Evolutionary conservation across 169 alveolate genomes (phyloP).

Genomic region (Perkinsus marinus): DNA sequence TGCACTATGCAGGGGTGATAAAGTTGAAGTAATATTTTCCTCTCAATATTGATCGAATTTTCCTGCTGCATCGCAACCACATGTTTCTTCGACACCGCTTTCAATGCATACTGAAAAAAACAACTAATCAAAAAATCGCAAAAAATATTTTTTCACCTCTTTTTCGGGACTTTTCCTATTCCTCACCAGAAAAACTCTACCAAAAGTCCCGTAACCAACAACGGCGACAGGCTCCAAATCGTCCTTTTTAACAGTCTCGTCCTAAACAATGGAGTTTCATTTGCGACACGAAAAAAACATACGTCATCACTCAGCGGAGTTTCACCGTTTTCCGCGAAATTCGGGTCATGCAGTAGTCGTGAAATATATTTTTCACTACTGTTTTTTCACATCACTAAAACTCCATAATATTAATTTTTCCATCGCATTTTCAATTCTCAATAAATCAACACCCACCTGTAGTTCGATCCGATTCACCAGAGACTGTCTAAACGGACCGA

Average conservation of each 20-base stretch:
- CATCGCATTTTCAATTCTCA: too few species aligned
- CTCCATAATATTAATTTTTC: too few species aligned
- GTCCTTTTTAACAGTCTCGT: background rate
- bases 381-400: too few species aligned
- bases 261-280: background rate
- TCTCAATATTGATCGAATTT: constrained; percentile 30
- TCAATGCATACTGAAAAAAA: constrained; percentile 28
- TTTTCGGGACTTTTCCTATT: constrained; percentile 6
- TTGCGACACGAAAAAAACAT: too few species aligned
- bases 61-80: constrained; percentile 26
- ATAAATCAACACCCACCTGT: constrained; percentile 13
- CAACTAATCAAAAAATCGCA: background rate
- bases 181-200: constrained; percentile 25
- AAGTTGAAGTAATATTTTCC: constrained; percentile 30
- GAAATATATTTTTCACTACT: too few species aligned
- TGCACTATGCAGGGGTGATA: constrained; percentile 50
- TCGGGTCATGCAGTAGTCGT: too few species aligned
- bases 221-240: constrained; percentile 29
- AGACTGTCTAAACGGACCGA: constrained; percentile 20
- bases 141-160: background rate
- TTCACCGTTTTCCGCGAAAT: too few species aligned
- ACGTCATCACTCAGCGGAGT: too few species aligned
- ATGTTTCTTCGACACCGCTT: constrained; percentile 18
- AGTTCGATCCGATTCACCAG: constrained; percentile 39
- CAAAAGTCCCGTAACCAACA: constrained; percentile 42